Evolutionary conservation across 805 yeast genomes (phyloP).

Genomic region (Dipodascopsis uninucleata): DNA sequence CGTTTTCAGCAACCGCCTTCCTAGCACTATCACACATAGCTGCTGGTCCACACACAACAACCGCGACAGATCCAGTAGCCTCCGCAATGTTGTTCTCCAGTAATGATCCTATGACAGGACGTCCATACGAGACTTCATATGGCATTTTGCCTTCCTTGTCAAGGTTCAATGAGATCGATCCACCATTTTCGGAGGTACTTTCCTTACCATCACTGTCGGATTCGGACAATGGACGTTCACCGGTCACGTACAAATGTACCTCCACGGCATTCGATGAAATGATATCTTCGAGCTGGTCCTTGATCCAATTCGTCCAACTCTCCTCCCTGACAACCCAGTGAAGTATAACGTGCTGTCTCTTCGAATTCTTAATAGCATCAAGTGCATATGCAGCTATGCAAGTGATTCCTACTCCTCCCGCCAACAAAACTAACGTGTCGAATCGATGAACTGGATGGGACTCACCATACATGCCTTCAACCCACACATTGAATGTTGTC

Average conservation of each 20-base stretch:
- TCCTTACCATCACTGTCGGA: slow-evolving; percentile 1
- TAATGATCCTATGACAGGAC: slow-evolving; percentile 4
- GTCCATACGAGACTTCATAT: neutral
- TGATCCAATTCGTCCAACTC: slow-evolving; percentile 2
- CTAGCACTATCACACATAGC: slow-evolving; percentile 9
- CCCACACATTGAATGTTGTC: slow-evolving; percentile 39
- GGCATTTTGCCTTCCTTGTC: neutral
- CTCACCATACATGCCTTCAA: slow-evolving; percentile 61
- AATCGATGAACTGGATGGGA: slow-evolving; percentile 47
- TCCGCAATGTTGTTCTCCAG: slow-evolving; percentile 1
- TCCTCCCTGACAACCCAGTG: neutral
- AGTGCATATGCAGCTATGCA: slow-evolving; percentile 50
- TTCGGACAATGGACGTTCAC: neutral
- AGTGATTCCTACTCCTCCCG: slow-evolving; percentile 64
- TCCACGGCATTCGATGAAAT: slow-evolving; percentile 3
- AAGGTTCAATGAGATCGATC: neutral
- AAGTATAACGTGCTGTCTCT: neutral
- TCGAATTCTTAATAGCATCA: too few species aligned
- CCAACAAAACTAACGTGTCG: slow-evolving; percentile 46
- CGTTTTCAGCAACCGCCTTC: slow-evolving; percentile 6
- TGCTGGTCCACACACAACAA: slow-evolving; percentile 13
- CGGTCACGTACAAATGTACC: slow-evolving; percentile 10
- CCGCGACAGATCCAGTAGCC: slow-evolving; percentile 12
- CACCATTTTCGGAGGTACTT: neutral
- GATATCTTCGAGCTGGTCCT: slow-evolving; percentile 5